Percentiles rank a stretch among this genome's conserved stretches.
phyloP scores from a whole-genome alignment of 495 filamentous ascomycete genomes.

The Aspergillus ellipticus region DNA sequence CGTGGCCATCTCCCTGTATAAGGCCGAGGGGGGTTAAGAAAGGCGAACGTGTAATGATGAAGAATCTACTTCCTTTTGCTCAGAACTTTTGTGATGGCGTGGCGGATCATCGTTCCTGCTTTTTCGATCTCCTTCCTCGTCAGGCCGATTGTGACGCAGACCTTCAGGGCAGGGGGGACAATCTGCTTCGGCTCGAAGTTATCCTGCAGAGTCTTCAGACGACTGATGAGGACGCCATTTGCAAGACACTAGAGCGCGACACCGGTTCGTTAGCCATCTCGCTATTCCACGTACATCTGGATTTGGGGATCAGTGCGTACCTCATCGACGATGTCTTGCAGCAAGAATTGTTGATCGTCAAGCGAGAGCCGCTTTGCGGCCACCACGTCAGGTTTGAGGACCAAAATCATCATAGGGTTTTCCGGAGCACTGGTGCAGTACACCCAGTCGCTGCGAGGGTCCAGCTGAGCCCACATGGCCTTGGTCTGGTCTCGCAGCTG shows the following conservation, averaged over 20 bases:
- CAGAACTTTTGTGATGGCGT: constrained; percentile 89
- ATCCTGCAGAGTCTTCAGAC: constrained; percentile 72
- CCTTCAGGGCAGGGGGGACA: constrained; percentile 77
- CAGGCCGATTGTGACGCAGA: constrained; percentile 81
- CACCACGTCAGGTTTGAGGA: constrained; percentile 81
- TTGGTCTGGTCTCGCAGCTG: constrained; percentile 78
- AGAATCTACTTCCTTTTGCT: constrained; percentile 45
- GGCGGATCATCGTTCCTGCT: constrained; percentile 79
- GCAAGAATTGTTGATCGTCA: constrained; percentile 76
- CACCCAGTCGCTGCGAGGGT: constrained; percentile 92
- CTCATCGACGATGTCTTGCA: constrained; percentile 94
- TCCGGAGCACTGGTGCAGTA: constrained; percentile 74
- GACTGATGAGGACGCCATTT: constrained; percentile 83
- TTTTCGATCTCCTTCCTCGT: constrained; percentile 94
- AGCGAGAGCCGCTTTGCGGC: constrained; percentile 60
- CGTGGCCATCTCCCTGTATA: constrained; percentile 7
- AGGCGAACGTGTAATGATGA: not conserved
- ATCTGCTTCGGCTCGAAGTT: constrained; percentile 60
- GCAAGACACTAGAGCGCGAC: constrained; percentile 54
- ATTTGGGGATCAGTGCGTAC: constrained; percentile 42
- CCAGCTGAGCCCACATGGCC: constrained; percentile 78
- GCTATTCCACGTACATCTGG: constrained; percentile 1
- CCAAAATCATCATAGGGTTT: constrained; percentile 81
- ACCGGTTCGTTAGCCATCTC: constrained; percentile 10
- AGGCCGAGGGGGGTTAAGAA: not conserved